phyloP scores from a whole-genome alignment of 805 yeast genomes.

The Komagataella pastoris region DNA sequence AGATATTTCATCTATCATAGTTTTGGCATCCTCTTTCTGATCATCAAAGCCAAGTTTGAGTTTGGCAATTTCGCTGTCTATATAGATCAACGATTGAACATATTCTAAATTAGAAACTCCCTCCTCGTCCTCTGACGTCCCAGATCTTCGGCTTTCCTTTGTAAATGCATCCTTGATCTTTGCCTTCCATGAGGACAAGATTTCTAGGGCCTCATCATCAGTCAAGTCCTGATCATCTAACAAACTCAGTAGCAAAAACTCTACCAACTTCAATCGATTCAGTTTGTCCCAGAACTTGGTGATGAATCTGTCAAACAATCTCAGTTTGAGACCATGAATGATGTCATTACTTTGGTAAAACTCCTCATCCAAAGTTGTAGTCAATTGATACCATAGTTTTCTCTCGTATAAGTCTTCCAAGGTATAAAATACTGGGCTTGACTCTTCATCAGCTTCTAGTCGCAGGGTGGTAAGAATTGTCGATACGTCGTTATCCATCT shows the following conservation, averaged over 20 bases:
- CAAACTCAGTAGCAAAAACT: constrained; percentile 46
- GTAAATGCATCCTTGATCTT: constrained; percentile 29
- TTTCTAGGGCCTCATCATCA: constrained; percentile 29
- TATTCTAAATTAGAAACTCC: constrained; percentile 17
- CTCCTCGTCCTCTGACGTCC: constrained; percentile 15
- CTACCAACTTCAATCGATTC: constrained; percentile 68
- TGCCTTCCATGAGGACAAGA: constrained; percentile 5
- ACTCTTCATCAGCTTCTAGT: constrained; percentile 43
- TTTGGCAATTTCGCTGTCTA: constrained; percentile 63
- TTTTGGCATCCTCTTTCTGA: constrained; percentile 44
- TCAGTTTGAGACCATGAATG: constrained; percentile 42
- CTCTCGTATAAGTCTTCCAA: constrained; percentile 81
- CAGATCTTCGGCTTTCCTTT: constrained; percentile 8
- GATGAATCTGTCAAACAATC: constrained; percentile 62
- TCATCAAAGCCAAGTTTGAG: constrained; percentile 29
- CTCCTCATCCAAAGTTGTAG: constrained; percentile 42
- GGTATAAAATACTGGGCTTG: constrained; percentile 43
- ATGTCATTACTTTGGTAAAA: constrained; percentile 41
- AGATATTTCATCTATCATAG: constrained; percentile 48
- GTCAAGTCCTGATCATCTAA: constrained; percentile 26
- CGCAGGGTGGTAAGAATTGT: constrained; percentile 42
- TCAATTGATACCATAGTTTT: constrained; percentile 91
- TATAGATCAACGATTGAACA: constrained; percentile 40
- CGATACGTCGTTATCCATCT: constrained; percentile 16
- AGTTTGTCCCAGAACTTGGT: constrained; percentile 52